These are phyloP conservation scores for Blepharisma undulans DNA, from an alignment of 169 alveolate genomes.

Conservation along the genomic window DNA sequence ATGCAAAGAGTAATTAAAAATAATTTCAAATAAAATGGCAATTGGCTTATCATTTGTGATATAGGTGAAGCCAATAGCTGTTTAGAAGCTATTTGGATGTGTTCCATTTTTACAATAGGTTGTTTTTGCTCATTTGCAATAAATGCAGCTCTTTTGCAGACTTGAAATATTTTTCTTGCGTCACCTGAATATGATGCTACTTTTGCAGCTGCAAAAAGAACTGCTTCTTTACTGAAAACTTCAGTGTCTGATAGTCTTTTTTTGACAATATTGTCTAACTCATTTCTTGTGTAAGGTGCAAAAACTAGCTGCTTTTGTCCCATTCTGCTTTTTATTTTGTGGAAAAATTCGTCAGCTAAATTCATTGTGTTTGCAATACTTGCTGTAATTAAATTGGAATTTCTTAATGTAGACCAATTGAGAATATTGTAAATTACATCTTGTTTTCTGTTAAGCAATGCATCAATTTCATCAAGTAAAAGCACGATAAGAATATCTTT, in stretches of 20 bases:
- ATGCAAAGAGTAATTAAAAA: background rate
- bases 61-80: background rate
- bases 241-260: conserved; percentile 40
- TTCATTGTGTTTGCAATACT: conserved; percentile 69
- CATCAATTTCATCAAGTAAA: conserved; percentile 67
- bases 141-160: conserved; percentile 44
- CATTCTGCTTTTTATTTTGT: conserved; percentile 54
- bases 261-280: conserved; percentile 48
- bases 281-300: conserved; percentile 52
- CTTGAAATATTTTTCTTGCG: conserved; percentile 50
- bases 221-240: conserved; percentile 36
- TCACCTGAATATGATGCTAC: conserved; percentile 63
- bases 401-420: conserved; percentile 58
- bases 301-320: conserved; percentile 59
- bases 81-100: conserved; percentile 4
- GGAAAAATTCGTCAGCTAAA: conserved; percentile 52
- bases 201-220: conserved; percentile 49
- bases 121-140: conserved; percentile 1
- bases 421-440: conserved; percentile 57
- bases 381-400: conserved; percentile 46
- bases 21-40: background rate
- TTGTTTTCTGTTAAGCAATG: conserved; percentile 57
- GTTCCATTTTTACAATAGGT: background rate
- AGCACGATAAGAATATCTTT: background rate
- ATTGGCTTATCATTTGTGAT: background rate